Base-by-base conservation (phyloP, 352 stramenopile species). In the Nothophytophthora sp. region DNA sequence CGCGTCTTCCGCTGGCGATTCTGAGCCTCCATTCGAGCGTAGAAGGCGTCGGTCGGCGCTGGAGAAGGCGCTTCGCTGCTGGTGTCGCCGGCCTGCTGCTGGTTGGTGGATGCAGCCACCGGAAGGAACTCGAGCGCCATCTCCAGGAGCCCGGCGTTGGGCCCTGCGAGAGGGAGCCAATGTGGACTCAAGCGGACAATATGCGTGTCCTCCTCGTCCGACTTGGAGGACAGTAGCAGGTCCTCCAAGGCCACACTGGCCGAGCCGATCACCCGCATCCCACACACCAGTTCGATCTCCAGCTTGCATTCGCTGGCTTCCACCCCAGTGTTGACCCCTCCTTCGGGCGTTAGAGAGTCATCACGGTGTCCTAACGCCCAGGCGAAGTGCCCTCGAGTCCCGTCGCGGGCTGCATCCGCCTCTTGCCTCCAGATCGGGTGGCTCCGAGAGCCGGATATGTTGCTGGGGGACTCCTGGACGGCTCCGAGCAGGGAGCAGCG, bases 261-360 rank as follows among this genome's bases (percentile, higher is more conserved):
- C 19, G 57, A 60, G 5, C 60, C 63, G 5, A 88, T 72, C 12
- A 81, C 49, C 2, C 71, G 48, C n/a, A 79, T 68, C 1, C 70
- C 76, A 29, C 76, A 88, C 12, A 86, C 43, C 12, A 88, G 50
- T 24, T 88, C 74, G 15, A 88, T 68, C 23, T 73, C 60, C 5
- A 88, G 57, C 18, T 71, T 61, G 23, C 70, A 67, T 22, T 81
- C 73, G 7, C 42, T 61, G 25, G 43, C 37, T n/a, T 72, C 51
- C 0, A 60, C 47, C 5, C 27, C 57, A 13, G 33, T 37, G 20
- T 37, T 38, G 5, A 22, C 15, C 32, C 28, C 30, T 7, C 58
- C 40, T 0, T 32, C 49, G 9, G 18, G 18, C 15, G 22, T 39
- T 22, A n/a, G n/a, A n/a, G n/a, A n/a, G n/a, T 63, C 61, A 43